A percentile compares a stretch with the other conserved stretches of the same genome.
Conservation (phyloP, 2,329 filamentous ascomycete genomes). For the Colletotrichum sp. region DNA sequence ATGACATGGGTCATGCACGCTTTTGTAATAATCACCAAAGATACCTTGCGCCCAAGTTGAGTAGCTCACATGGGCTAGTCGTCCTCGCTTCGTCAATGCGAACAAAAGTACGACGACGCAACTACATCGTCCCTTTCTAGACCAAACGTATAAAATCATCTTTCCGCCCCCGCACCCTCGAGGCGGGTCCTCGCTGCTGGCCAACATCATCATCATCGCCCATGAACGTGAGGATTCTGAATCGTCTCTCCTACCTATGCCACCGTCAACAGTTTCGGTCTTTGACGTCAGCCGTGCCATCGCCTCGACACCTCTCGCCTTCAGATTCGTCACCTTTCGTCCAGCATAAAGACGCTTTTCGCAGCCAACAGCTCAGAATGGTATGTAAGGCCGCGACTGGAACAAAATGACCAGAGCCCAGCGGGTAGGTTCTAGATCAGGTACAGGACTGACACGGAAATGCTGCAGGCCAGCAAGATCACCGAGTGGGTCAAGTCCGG, state of each 20-base stretch:
- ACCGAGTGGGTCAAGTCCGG: conserved; percentile 83
- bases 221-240: not conserved
- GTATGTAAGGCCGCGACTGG: not conserved
- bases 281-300: not conserved
- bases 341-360: not conserved
- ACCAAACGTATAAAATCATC: not conserved
- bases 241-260: not conserved
- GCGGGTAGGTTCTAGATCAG: not conserved
- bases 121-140: not conserved
- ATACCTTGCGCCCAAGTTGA: not conserved
- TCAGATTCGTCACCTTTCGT: not conserved
- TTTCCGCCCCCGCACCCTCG: not conserved
- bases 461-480: conserved; percentile 54
- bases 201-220: not conserved
- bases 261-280: not conserved
- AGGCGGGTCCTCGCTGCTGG: not conserved
- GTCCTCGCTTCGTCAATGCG: not conserved
- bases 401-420: not conserved
- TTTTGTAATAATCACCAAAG: not conserved
- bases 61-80: not conserved
- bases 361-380: conserved; percentile 12
- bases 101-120: not conserved
- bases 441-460: not conserved
- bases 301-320: not conserved
- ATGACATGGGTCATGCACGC: not conserved